Conservation (phyloP, 2,329 filamentous ascomycete genomes). For the Diplodia scrobiculata region DNA sequence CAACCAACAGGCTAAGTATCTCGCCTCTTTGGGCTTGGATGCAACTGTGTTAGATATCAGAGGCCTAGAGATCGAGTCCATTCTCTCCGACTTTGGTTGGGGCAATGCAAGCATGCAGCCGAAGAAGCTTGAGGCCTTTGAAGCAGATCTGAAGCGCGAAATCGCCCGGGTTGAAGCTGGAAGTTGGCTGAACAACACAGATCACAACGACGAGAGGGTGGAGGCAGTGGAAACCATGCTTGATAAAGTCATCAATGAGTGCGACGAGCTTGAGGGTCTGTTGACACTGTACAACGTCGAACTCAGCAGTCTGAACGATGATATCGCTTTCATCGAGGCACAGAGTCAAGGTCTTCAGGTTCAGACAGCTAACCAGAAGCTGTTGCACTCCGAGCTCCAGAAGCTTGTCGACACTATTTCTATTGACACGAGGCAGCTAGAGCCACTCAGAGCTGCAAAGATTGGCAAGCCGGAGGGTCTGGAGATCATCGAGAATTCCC, state of each 20-base stretch:
- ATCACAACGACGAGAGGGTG: conserved; percentile 87
- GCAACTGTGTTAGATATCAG: conserved; percentile 72
- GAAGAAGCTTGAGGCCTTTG: conserved; percentile 76
- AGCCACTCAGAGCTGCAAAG: conserved; percentile 71
- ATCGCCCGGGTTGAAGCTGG: conserved; percentile 88
- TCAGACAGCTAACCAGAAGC: conserved; percentile 93
- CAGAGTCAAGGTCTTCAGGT: conserved; percentile 96
- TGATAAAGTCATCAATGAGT: conserved; percentile 88
- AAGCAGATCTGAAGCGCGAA: conserved; percentile 80
- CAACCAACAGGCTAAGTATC: conserved; percentile 76
- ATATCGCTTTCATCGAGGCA: conserved; percentile 95
- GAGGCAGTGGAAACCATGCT: conserved; percentile 83
- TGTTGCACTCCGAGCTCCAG: conserved; percentile 85
- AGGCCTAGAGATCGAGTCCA: conserved; percentile 77
- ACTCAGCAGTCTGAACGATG: conserved; percentile 87
- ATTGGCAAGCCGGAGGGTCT: conserved; percentile 71
- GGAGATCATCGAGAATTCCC: conserved; percentile 72
- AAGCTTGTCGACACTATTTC: conserved; percentile 88
- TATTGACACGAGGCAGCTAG: conserved; percentile 75
- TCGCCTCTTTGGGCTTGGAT: conserved; percentile 76
- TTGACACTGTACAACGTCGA: conserved; percentile 94
- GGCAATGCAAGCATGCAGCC: conserved; percentile 73
- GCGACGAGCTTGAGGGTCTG: conserved; percentile 92
- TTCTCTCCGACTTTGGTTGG: conserved; percentile 88
- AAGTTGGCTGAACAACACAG: conserved; percentile 80